Evolutionary conservation across 768 basidiomycete genomes (phyloP).

Genomic region (Mycena capillaripes): DNA sequence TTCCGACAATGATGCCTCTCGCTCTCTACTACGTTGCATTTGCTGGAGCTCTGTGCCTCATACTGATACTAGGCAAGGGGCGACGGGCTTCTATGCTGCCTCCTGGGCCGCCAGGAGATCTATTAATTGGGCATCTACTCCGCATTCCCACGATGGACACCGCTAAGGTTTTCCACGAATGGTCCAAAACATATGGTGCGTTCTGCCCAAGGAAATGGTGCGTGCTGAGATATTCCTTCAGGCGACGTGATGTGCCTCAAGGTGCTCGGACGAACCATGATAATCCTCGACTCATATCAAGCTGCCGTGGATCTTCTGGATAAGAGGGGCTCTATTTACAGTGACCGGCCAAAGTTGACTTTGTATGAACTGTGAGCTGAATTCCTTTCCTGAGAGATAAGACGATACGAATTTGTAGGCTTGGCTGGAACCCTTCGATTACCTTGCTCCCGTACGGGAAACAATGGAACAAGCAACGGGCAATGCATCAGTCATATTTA

Average conservation of each 20-base stretch:
- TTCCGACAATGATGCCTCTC: too few relatives aligned
- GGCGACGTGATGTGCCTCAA: constrained; percentile 2
- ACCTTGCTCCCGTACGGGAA: constrained; percentile 36
- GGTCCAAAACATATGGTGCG: constrained; percentile 1
- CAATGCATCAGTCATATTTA: constrained; percentile 34
- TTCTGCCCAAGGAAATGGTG: not conserved
- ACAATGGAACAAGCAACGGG: constrained; percentile 31
- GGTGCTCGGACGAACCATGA: constrained; percentile 42
- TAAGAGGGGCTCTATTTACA: constrained; percentile 45
- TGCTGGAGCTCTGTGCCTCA: too few relatives aligned
- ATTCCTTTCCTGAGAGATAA: not conserved
- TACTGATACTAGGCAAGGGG: too few relatives aligned
- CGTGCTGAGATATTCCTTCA: not conserved
- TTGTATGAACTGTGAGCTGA: constrained; percentile 35
- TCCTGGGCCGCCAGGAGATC: constrained; percentile 9
- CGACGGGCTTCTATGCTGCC: too few relatives aligned
- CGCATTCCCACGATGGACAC: not conserved
- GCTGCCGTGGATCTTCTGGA: constrained; percentile 46
- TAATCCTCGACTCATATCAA: constrained; percentile 35
- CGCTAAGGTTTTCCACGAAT: constrained; percentile 10
- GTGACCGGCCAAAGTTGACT: constrained; percentile 34
- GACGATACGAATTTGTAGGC: constrained; percentile 2
- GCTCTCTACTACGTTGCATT: too few relatives aligned
- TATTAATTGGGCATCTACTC: not conserved
- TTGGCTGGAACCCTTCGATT: constrained; percentile 28